These are phyloP conservation scores for Myxozyma geophila DNA, from an alignment of 805 yeast genomes.

Conservation along the genomic window DNA sequence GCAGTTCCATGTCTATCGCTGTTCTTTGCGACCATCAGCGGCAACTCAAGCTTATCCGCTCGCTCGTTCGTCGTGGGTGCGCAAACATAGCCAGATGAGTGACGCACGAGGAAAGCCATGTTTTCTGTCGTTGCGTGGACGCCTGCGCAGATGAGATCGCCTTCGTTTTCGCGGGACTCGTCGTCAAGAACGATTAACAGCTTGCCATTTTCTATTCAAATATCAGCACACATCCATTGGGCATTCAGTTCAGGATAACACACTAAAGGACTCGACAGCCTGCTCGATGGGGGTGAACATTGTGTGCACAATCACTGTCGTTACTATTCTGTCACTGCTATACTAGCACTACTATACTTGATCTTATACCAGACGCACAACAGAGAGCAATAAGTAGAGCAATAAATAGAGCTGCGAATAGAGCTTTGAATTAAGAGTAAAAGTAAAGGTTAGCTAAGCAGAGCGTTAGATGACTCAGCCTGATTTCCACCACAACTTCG, in stretches of 20 bases:
- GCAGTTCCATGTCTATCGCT: conserved; percentile 95
- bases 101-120: conserved; percentile 91
- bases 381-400: too few species aligned
- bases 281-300: conserved; percentile 63
- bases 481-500: too few species aligned
- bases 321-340: too few species aligned
- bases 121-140: conserved; percentile 73
- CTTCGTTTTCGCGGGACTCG: conserved; percentile 95
- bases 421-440: too few species aligned
- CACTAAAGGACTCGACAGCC: conserved; percentile 70
- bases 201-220: conserved; percentile 60
- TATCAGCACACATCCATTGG: too few species aligned
- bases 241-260: too few species aligned
- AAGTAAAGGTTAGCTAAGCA: too few species aligned
- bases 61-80: conserved; percentile 78
- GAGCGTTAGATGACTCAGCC: too few species aligned
- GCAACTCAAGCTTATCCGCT: conserved; percentile 81
- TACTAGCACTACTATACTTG: background rate
- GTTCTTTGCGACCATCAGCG: conserved; percentile 67
- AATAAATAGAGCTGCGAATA: too few species aligned
- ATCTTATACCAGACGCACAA: too few species aligned
- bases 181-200: conserved; percentile 97
- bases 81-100: conserved; percentile 82
- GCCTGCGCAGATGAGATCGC: conserved; percentile 95
- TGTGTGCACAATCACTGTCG: too few species aligned